A percentile compares a stretch with the other conserved stretches of the same genome.
Conservation (phyloP, 805 yeast species). For the Candida andamanensis region DNA sequence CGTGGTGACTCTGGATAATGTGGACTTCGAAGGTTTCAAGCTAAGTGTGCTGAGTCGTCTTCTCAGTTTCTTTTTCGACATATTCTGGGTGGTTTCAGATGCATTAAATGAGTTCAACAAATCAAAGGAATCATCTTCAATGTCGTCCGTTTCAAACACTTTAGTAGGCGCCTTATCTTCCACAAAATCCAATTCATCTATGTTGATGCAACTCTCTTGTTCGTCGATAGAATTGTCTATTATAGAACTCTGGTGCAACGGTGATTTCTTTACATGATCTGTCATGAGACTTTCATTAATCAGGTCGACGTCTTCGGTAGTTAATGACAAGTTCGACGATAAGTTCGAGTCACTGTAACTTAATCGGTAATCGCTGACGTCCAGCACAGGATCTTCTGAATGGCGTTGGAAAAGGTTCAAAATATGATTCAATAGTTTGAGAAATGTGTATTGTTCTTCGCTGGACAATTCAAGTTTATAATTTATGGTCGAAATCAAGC, state of each 20-base stretch:
- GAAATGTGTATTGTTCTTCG: constrained; percentile 3
- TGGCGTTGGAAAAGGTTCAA: constrained; percentile 1
- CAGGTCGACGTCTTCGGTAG: constrained; percentile 2
- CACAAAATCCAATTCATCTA: background rate
- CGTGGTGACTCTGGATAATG: constrained; percentile 1
- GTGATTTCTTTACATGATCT: too few species aligned
- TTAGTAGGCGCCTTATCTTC: background rate
- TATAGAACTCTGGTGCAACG: too few species aligned
- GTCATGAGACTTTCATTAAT: too few species aligned
- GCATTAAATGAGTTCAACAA: constrained; percentile 17
- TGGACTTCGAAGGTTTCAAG: constrained; percentile 1
- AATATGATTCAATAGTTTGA: constrained; percentile 8
- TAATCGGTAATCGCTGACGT: constrained; percentile 6
- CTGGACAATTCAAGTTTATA: background rate
- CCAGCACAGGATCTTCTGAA: constrained; percentile 7
- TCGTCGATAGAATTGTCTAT: too few species aligned
- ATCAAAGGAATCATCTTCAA: constrained; percentile 21
- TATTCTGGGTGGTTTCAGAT: background rate
- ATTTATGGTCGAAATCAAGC: constrained; percentile 3
- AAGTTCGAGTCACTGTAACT: constrained; percentile 11
- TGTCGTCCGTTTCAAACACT: background rate
- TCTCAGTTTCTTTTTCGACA: constrained; percentile 2
- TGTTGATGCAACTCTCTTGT: too few species aligned
- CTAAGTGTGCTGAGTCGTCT: constrained; percentile 4
- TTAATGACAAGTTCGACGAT: constrained; percentile 9